phyloP scores from a whole-genome alignment of 345 rosid genomes.

The Kernera saxatilis region DNA sequence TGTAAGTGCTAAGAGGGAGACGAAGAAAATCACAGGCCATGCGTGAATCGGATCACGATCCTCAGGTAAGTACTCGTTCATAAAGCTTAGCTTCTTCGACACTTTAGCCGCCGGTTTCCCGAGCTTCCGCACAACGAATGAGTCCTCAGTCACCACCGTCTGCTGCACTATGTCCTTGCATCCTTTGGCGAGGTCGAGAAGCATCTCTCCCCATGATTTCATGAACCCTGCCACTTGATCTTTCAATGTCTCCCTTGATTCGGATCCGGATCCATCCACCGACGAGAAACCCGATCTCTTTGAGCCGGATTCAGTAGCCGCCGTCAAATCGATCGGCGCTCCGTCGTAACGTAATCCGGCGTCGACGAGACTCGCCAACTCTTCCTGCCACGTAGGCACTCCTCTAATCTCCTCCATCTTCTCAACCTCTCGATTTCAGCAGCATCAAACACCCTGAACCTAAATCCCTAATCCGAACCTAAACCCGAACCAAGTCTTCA shows the following conservation, averaged over 20 bases:
- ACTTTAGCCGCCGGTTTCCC: conserved; percentile 61
- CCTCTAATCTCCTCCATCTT: conserved; percentile 58
- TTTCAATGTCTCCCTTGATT: conserved; percentile 48
- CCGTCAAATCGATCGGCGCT: conserved; percentile 32
- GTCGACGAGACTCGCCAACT: conserved; percentile 56
- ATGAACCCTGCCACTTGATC: conserved; percentile 68
- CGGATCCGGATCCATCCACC: conserved; percentile 21
- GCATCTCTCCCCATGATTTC: conserved; percentile 88
- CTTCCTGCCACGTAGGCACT: conserved; percentile 67
- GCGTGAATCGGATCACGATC: conserved; percentile 89
- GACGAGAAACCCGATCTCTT: conserved; percentile 23
- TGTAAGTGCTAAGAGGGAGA: conserved; percentile 60
- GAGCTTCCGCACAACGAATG: conserved; percentile 60
- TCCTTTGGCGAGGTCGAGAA: conserved; percentile 68
- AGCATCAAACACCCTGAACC: conserved; percentile 1
- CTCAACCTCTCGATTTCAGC: conserved; percentile 8
- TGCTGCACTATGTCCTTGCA: conserved; percentile 61
- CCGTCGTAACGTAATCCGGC: conserved; percentile 40
- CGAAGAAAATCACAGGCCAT: conserved; percentile 80
- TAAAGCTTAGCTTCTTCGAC: conserved; percentile 53
- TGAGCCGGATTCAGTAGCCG: conserved; percentile 22
- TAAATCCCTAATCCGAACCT: background rate
- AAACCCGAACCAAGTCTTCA: background rate
- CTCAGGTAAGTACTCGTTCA: conserved; percentile 89
- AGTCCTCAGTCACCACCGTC: conserved; percentile 65